A percentile compares a stretch with the other conserved stretches of the same genome.
These are phyloP conservation scores for Yamadazyma paraphyllophila DNA, from an alignment of 805 yeast genomes.

Conservation along the genomic window DNA sequence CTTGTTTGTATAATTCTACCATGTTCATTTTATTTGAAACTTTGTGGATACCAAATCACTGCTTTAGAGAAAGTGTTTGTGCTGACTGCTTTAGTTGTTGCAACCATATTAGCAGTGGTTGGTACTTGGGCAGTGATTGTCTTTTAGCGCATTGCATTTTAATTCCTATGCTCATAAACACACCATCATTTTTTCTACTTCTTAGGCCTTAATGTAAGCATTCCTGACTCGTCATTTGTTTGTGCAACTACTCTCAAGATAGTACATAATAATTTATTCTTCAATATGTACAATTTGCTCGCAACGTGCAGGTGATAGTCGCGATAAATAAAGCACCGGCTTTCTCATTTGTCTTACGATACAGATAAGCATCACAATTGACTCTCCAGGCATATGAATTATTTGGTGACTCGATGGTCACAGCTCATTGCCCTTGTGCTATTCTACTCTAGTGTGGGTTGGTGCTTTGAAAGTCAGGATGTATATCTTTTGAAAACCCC, in stretches of 20 bases:
- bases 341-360: not conserved
- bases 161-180: too few relatives aligned
- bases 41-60: constrained; percentile 47
- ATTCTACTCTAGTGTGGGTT: too few relatives aligned
- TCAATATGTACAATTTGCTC: too few relatives aligned
- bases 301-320: not conserved
- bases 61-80: constrained; percentile 39
- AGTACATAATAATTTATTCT: too few relatives aligned
- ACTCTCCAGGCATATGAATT: not conserved
- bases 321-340: not conserved
- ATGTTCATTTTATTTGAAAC: constrained; percentile 61
- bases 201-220: too few relatives aligned
- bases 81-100: constrained; percentile 41
- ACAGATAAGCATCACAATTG: not conserved
- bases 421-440: not conserved
- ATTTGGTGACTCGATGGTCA: not conserved
- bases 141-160: constrained; percentile 8
- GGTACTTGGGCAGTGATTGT: constrained; percentile 57
- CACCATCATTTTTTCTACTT: too few relatives aligned
- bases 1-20: constrained; percentile 79
- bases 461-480: too few relatives aligned
- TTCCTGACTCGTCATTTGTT: too few relatives aligned
- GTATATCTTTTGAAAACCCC: not conserved
- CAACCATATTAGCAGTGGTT: constrained; percentile 48
- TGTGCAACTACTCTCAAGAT: too few relatives aligned